Evolutionary conservation across 768 basidiomycete genomes (phyloP).

Genomic region (Tricholoma flavovirens): DNA sequence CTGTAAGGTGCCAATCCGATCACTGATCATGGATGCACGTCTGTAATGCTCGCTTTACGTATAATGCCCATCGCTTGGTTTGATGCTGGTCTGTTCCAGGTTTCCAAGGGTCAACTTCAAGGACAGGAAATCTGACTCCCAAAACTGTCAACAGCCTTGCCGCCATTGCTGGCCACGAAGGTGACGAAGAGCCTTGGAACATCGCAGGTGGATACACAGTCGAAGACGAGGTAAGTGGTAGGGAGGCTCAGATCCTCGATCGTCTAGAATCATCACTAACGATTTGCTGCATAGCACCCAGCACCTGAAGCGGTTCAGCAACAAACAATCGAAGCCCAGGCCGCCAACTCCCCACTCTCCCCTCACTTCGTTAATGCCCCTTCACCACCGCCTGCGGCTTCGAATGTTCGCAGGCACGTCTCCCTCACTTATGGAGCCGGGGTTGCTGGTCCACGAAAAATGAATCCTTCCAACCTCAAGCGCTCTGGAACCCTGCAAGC

Average conservation of each 20-base stretch:
- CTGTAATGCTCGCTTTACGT: conserved; percentile 16
- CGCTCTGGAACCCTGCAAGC: conserved; percentile 74
- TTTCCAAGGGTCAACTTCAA: conserved; percentile 46
- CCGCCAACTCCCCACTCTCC: conserved; percentile 53
- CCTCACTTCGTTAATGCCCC: conserved; percentile 54
- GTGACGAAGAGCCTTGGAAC: conserved; percentile 88
- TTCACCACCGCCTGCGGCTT: conserved; percentile 66
- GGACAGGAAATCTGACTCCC: conserved; percentile 59
- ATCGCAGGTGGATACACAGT: conserved; percentile 48
- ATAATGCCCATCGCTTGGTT: conserved; percentile 3
- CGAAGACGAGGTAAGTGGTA: conserved; percentile 58
- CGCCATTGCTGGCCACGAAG: conserved; percentile 81
- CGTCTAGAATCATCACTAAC: conserved; percentile 8
- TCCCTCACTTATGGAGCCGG: conserved; percentile 70
- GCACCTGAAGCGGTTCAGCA: conserved; percentile 30
- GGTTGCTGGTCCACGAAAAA: conserved; percentile 46
- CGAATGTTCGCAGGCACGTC: conserved; percentile 73
- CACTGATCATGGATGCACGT: conserved; percentile 17
- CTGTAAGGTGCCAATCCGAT: conserved; percentile 13
- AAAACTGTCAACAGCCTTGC: conserved; percentile 77
- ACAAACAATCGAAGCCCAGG: conserved; percentile 44
- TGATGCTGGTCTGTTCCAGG: conserved; percentile 29
- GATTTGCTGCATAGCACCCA: conserved; percentile 18
- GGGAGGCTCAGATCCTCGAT: not conserved
- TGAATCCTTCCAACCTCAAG: conserved; percentile 48